A percentile compares a stretch with the other conserved stretches of the same genome.
These are phyloP conservation scores for Prinsepia uniflora DNA, from an alignment of 306 rosid species.

Conservation along the genomic window DNA sequence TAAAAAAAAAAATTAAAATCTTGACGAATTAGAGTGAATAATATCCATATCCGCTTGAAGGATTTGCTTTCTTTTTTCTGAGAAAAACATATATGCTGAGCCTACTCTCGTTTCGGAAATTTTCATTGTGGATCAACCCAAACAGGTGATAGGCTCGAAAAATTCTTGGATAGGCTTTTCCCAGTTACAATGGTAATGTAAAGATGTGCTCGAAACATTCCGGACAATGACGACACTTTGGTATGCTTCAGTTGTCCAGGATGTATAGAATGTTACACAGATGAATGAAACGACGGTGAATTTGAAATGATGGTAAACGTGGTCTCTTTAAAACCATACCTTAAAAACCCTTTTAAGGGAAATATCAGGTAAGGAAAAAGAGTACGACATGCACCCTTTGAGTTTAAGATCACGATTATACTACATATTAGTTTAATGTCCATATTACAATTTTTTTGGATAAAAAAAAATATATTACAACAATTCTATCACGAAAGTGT, in stretches of 20 bases:
- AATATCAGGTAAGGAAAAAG: no score
- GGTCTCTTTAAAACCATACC: no score
- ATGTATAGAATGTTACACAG: background rate
- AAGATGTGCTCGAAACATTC: constrained; percentile 7
- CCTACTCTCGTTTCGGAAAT: constrained; percentile 82
- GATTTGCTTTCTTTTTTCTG: background rate
- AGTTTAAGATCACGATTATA: no score
- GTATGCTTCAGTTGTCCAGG: background rate
- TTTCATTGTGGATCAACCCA: constrained; percentile 93
- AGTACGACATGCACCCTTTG: no score
- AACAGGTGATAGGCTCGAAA: constrained; percentile 53
- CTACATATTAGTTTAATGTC: no score
- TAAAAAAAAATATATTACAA: no score
- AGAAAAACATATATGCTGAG: constrained; percentile 42
- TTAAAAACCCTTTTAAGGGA: no score
- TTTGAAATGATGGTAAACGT: no score
- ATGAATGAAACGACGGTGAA: no score
- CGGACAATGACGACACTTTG: background rate
- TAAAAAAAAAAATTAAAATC: background rate
- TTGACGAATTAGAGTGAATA: background rate
- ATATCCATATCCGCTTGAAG: background rate
- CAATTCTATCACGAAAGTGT: no score
- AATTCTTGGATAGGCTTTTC: constrained; percentile 84
- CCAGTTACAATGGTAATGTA: constrained; percentile 84
- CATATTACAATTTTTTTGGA: no score